phyloP scores from a whole-genome alignment of 2,329 filamentous ascomycete species.

The Pseudocercospora cruenta region DNA sequence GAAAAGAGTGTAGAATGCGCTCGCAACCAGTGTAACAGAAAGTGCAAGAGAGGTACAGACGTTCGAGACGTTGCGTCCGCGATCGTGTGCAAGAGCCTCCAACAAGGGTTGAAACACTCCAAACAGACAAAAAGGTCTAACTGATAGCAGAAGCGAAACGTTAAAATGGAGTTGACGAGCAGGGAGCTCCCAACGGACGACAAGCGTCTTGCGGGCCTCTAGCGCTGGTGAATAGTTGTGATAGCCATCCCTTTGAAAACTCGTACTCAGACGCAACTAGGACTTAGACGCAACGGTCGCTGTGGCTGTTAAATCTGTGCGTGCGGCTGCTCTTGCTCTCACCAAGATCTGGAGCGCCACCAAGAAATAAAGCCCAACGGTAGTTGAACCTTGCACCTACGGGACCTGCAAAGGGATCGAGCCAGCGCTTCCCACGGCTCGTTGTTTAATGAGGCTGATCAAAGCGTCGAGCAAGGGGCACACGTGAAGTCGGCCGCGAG shows the following conservation, averaged over 20 bases:
- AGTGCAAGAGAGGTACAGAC: not conserved
- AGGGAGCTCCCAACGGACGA: slow-evolving; percentile 19
- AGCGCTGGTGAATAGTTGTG: slow-evolving; percentile 13
- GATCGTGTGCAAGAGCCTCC: slow-evolving; percentile 13
- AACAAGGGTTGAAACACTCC: slow-evolving; percentile 22
- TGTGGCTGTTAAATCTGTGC: too few relatives aligned
- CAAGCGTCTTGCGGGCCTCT: slow-evolving; percentile 14
- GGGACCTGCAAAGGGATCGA: too few relatives aligned
- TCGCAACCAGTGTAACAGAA: not conserved
- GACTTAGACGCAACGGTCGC: too few relatives aligned
- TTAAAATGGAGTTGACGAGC: slow-evolving; percentile 13
- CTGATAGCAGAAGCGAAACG: slow-evolving; percentile 21
- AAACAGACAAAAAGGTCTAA: slow-evolving; percentile 19
- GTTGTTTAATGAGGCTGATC: slow-evolving; percentile 33
- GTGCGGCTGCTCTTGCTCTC: too few relatives aligned
- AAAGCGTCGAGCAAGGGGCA: slow-evolving; percentile 27
- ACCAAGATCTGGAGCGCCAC: too few relatives aligned
- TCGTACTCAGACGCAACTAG: too few relatives aligned
- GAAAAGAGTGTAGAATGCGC: not conserved
- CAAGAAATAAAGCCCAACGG: too few relatives aligned
- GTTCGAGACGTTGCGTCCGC: not conserved
- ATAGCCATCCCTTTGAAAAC: too few relatives aligned
- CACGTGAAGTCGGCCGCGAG: slow-evolving; percentile 17
- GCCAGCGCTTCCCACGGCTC: slow-evolving; percentile 21
- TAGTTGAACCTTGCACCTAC: too few relatives aligned